phyloP scores from a whole-genome alignment of 257 asterid genomes.

The Salvia miltiorrhiza region DNA sequence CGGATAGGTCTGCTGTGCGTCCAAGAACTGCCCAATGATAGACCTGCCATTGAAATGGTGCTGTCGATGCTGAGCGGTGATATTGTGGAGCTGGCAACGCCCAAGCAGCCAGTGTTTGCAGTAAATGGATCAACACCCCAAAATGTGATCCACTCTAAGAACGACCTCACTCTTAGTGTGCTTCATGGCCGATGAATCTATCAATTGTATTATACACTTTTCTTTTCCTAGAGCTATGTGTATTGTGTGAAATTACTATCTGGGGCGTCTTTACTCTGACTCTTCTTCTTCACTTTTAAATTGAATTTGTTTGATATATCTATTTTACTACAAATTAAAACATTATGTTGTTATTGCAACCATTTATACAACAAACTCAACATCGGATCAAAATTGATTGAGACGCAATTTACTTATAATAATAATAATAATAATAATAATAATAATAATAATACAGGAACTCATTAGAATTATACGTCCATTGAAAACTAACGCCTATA shows the following conservation, averaged over 20 bases:
- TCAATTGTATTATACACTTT: neutral
- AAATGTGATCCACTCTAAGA: slow-evolving; percentile 26
- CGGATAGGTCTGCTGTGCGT: slow-evolving; percentile 49
- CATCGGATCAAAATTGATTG: no score
- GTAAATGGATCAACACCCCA: slow-evolving; percentile 20
- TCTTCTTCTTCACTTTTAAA: no score
- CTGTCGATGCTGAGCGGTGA: slow-evolving; percentile 32
- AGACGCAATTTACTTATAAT: no score
- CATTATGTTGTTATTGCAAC: no score
- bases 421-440: no score
- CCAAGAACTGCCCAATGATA: slow-evolving; percentile 37
- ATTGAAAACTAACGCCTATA: no score
- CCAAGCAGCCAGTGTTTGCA: slow-evolving; percentile 36
- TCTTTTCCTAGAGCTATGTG: neutral
- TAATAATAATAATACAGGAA: no score
- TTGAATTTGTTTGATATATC: no score
- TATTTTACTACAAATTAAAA: no score
- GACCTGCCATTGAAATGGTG: slow-evolving; percentile 41
- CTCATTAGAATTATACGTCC: no score
- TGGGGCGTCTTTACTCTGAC: no score
- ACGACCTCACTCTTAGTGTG: slow-evolving; percentile 27
- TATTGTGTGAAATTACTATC: neutral
- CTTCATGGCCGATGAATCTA: slow-evolving; percentile 32
- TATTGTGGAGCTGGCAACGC: slow-evolving; percentile 16
- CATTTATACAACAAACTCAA: no score